These are phyloP conservation scores for Penicillium nucicola DNA, from an alignment of 495 filamentous ascomycete species.

Conservation along the genomic window DNA sequence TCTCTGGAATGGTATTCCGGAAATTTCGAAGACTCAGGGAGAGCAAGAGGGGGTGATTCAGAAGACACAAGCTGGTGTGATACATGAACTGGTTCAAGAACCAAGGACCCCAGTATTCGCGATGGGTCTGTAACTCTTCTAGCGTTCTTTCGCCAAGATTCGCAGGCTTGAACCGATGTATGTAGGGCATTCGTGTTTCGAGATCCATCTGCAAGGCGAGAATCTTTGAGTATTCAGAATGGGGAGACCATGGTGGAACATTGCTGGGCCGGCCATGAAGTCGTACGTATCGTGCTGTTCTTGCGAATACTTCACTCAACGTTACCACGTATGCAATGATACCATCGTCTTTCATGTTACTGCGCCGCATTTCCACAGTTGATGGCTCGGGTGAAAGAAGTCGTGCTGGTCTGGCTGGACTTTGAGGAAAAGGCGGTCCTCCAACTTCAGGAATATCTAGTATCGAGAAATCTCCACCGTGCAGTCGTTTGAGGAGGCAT, in stretches of 20 bases:
- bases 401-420: conserved; percentile 24
- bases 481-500: conserved; percentile 43
- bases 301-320: conserved; percentile 43
- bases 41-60: conserved; percentile 46
- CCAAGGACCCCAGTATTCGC: conserved; percentile 49
- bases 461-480: conserved; percentile 42
- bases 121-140: conserved; percentile 37
- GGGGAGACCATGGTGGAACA: conserved; percentile 47
- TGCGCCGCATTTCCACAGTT: conserved; percentile 17
- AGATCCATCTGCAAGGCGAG: conserved; percentile 47
- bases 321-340: conserved; percentile 48
- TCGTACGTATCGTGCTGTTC: conserved; percentile 42
- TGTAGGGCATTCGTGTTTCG: conserved; percentile 46
- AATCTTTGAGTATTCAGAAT: conserved; percentile 48
- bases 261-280: conserved; percentile 41
- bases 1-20: conserved; percentile 45
- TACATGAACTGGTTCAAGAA: conserved; percentile 48
- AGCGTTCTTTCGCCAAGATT: conserved; percentile 37
- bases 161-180: conserved; percentile 43
- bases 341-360: conserved; percentile 37
- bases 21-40: conserved; percentile 45
- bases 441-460: conserved; percentile 34
- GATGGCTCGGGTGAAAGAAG: conserved; percentile 18
- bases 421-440: conserved; percentile 34
- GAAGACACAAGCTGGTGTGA: conserved; percentile 46